Base-by-base conservation (phyloP, 2,329 filamentous ascomycete species). In the Talaromyces funiculosus region DNA sequence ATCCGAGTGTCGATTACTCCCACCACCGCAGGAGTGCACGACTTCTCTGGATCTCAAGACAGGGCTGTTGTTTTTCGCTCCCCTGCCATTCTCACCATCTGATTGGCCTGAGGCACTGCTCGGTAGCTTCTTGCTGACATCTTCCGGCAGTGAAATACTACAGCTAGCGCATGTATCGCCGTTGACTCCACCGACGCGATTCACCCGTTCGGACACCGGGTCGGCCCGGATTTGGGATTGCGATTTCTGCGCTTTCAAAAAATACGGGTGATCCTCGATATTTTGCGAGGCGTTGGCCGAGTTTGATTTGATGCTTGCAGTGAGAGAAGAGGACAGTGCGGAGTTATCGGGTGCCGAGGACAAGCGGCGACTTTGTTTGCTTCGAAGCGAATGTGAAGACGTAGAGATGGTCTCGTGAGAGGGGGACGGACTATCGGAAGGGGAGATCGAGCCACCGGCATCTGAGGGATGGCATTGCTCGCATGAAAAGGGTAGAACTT, bases 101-200 rank as follows among this genome's bases (percentile, higher is more conserved):
- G 80, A 81, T 3, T 40, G 24, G 40, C 81, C 81, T 9, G 82
- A 81, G 2, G 81, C 80, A 20, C 81, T 81, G 8, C 75, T 75
- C 14, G 83, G 81, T 3, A 85, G 75, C 64, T 80, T 76, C 64
- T 79, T 79, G 72, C 79, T 81, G 66, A 82, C 77, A 67, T 78
- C 77, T 65, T 82, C 80, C 8, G 83, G 82, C 1, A 85, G 73
- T 6, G 79, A 78, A 67, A 85, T 78, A 64, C 77, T 80, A 70
- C 83, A 85, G 69, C 82, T 84, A 58, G 82, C 82, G 70, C 83
- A 85, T 12, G 78, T 80, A 49, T 83, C 81, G 43, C 77, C 75
- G 59, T 83, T 81, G 2, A 75, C 68, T 26, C 74, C 72, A 43
- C 73, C 71, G 42, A 74, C 68, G n/a, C 73, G 74, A 64, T 75